Evolutionary conservation across 2,329 filamentous ascomycete species (phyloP).

Genomic region (Exophiala xenobiotica): DNA sequence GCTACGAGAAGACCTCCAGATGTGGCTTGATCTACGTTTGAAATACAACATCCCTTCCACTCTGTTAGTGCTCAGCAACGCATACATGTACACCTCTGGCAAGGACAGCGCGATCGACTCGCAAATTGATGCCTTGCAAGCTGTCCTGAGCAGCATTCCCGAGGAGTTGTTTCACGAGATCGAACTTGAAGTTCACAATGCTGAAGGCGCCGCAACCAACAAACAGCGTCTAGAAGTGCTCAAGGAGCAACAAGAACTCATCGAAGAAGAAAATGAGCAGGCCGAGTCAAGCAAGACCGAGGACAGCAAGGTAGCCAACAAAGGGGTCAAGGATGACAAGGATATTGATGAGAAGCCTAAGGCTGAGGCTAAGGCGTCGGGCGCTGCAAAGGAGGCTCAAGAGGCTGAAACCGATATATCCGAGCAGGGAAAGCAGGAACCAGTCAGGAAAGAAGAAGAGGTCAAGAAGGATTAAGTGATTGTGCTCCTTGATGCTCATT

Average conservation of each 20-base stretch:
- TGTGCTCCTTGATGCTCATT: no score
- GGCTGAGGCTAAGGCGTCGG: conserved; percentile 46
- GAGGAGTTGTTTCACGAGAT: conserved; percentile 99
- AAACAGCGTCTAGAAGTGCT: conserved; percentile 97
- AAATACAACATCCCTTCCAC: conserved; percentile 96
- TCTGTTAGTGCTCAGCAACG: conserved; percentile 90
- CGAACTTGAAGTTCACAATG: conserved; percentile 94
- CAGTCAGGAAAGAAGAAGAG: conserved; percentile 30
- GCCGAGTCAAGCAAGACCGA: conserved; percentile 67
- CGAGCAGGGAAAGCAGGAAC: conserved; percentile 40
- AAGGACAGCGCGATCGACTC: conserved; percentile 79
- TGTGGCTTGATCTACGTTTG: conserved; percentile 91
- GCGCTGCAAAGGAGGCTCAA: conserved; percentile 53
- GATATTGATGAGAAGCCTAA: conserved; percentile 91
- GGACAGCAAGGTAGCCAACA: not conserved
- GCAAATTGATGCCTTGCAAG: conserved; percentile 89
- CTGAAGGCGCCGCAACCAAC: conserved; percentile 96
- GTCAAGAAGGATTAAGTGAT: conserved; percentile 25
- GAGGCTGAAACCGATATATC: conserved; percentile 46
- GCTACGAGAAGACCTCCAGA: conserved; percentile 83
- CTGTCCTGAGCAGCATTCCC: conserved; percentile 89
- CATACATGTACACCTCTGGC: conserved; percentile 91
- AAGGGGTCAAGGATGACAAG: conserved; percentile 54
- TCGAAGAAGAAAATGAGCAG: conserved; percentile 94
- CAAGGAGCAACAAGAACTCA: conserved; percentile 97